Base-by-base conservation (phyloP, 1,139 yeast species). In the Pneumocystis murina region DNA sequence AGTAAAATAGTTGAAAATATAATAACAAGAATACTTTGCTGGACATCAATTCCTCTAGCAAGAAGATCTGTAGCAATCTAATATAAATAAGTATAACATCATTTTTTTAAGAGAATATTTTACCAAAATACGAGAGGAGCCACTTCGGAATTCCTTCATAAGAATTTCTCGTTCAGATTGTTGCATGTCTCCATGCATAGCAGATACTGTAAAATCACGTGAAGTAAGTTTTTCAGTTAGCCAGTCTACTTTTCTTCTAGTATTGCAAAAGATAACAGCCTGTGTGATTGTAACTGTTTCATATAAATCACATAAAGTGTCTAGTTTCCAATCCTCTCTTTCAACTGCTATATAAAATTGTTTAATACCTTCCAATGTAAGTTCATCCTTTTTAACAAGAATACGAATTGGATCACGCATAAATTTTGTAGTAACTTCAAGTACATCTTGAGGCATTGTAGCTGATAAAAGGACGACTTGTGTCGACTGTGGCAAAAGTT, bases 21-120 rank as follows among this genome's bases (percentile, higher is more conserved):
- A 43, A 17, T 8, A 20, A 20, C 2, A 7, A 7, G 7, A 38
- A 38, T 48, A 48, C 55, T 48, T 80, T 92, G 98, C 83, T 92
- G 98, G 71, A 92, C 96, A 80, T 92, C 98, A 74, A 92, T 91
- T 86, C 98, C 98, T 84, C 98, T 88, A 73, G 98, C 98, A 80
- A 90, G 87, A 79, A 92, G 85, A 79, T 92, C 98, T 70, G 98
- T 92, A 72, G 97, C 82, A 77, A 92, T 91, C 80, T 92, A 83
- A 72, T 92, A 91, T 82, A 98, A 89, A 69, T 97, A 89, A 69
- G 96, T 87, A 76, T 97, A 98, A 71, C 92, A 86, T 83, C 98
- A 86, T 92, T 82, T 92, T 16, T 17, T 24, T 10, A 14, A 57
- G 38, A 14, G 12, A n/a, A 57, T 12, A 7, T 3, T 30, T 14